These are phyloP conservation scores for Mercurialis annua DNA, from an alignment of 345 rosid species.

Conservation along the genomic window DNA sequence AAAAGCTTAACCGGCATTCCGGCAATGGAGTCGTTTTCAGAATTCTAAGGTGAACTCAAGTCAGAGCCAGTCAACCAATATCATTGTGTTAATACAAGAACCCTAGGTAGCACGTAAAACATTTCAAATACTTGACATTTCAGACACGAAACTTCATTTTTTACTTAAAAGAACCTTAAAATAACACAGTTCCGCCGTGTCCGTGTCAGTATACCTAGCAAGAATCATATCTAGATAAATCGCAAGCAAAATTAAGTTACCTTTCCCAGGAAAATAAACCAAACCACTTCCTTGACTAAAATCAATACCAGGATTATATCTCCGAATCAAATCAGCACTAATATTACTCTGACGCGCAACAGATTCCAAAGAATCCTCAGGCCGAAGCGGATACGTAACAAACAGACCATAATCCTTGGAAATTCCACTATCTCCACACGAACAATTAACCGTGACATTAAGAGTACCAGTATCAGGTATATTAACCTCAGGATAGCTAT, in stretches of 20 bases:
- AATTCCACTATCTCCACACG: slow-evolving; percentile 51
- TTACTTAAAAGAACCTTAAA: no score
- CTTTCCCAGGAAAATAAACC: slow-evolving; percentile 68
- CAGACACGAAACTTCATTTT: no score
- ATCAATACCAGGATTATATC: slow-evolving; percentile 56
- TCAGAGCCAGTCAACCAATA: no score
- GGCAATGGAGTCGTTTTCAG: no score
- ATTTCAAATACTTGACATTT: no score
- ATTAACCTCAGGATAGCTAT: slow-evolving; percentile 20
- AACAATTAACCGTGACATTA: slow-evolving; percentile 66
- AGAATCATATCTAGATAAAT: no score
- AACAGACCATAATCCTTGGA: slow-evolving; percentile 62
- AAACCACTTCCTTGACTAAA: slow-evolving; percentile 61
- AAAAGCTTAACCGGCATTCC: no score
- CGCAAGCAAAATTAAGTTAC: slow-evolving; percentile 36
- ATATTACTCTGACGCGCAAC: slow-evolving; percentile 39
- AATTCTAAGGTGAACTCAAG: no score
- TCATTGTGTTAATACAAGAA: no score
- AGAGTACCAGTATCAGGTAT: slow-evolving; percentile 44
- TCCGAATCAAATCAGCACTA: slow-evolving; percentile 36
- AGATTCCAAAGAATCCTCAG: slow-evolving; percentile 43
- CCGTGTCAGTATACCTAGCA: no score
- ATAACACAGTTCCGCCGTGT: no score
- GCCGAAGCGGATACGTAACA: slow-evolving; percentile 62
- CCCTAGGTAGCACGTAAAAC: no score